phyloP scores from a whole-genome alignment of 148 eudicot species.

The Camellia lanceoleosa region DNA sequence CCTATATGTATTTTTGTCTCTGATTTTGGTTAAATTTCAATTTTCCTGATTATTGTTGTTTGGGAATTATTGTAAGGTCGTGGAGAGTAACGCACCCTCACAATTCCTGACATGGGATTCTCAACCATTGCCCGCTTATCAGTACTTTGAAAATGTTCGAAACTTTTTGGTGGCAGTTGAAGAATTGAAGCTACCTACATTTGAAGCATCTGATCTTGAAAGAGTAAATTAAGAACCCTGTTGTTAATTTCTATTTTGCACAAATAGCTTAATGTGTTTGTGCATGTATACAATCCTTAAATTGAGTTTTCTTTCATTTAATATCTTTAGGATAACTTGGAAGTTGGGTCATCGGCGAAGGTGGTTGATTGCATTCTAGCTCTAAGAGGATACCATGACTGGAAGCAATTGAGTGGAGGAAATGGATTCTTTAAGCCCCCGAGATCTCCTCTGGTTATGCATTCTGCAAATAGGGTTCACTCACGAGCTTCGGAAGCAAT shows the following conservation, averaged over 20 bases:
- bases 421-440: conserved; percentile 61
- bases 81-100: conserved; percentile 48
- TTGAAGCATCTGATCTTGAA: conserved; percentile 84
- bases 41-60: not conserved
- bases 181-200: conserved; percentile 69
- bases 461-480: conserved; percentile 48
- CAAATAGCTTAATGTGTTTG: not conserved
- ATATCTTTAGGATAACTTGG: conserved; percentile 55
- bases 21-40: not conserved
- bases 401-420: conserved; percentile 75
- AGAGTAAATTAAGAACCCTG: conserved; percentile 41
- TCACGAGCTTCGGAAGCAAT: conserved; percentile 27
- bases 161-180: conserved; percentile 73
- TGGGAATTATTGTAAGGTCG: conserved; percentile 40
- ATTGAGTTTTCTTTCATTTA: not conserved
- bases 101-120: conserved; percentile 61
- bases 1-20: not conserved
- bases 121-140: conserved; percentile 93
- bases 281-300: not conserved
- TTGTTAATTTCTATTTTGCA: not conserved
- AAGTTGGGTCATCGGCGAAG: conserved; percentile 66
- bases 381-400: conserved; percentile 73
- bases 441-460: conserved; percentile 56
- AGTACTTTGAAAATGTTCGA: conserved; percentile 88
- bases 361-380: conserved; percentile 84